Evolutionary conservation across 371 early-diverging fungal species (phyloP).

Genomic region (Mortierella sp.): DNA sequence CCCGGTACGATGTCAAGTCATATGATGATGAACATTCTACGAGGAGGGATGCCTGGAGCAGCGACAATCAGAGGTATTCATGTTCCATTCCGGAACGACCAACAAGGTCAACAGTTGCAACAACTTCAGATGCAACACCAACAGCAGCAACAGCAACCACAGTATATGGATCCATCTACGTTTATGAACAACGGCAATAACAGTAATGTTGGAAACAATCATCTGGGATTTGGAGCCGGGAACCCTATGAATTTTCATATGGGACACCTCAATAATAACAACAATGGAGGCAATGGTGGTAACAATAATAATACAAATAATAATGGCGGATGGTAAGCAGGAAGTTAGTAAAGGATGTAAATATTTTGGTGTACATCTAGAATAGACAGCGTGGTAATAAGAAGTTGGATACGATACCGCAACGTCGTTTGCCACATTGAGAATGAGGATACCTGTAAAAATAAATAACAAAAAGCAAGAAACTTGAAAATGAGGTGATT

Average conservation of each 20-base stretch:
- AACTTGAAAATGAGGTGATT: too few relatives aligned
- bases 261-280: conserved; percentile 19
- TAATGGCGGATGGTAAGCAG: conserved; percentile 3
- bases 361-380: too few relatives aligned
- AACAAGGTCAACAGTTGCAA: conserved; percentile 5
- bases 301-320: conserved; percentile 5
- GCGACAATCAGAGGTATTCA: conserved; percentile 31
- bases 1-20: conserved; percentile 11
- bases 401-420: too few relatives aligned
- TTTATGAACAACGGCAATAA: conserved; percentile 16
- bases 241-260: conserved; percentile 31
- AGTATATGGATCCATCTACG: conserved; percentile 33
- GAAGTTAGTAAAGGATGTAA: not conserved
- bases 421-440: too few relatives aligned
- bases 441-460: too few relatives aligned
- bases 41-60: conserved; percentile 3
- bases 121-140: conserved; percentile 15
- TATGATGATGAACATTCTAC: conserved; percentile 31
- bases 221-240: conserved; percentile 15
- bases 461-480: too few relatives aligned
- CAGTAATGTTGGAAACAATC: not conserved
- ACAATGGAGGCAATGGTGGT: not conserved
- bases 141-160: conserved; percentile 32
- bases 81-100: conserved; percentile 19
- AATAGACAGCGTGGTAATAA: too few relatives aligned